Base-by-base conservation (phyloP, 768 basidiomycete species). In the Mycena venus region DNA sequence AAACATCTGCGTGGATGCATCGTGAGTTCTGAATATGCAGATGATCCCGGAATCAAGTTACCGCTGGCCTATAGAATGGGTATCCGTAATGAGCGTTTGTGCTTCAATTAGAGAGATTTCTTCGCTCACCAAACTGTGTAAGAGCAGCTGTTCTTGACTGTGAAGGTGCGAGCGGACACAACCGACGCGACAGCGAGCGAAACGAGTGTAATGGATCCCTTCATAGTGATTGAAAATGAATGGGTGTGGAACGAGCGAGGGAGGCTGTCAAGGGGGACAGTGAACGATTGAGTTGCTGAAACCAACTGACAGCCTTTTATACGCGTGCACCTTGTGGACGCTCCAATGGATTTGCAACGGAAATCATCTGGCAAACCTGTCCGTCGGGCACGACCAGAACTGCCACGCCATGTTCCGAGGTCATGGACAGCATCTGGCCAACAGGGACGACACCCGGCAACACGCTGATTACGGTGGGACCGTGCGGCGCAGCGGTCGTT, bases 121-220 rank as follows among this genome's bases (percentile, higher is more conserved):
- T 40, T 21, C 82, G 7, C 47, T 66, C 58, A 87, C 88, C 88
- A 89, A 62, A 89, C 77, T 1, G 88, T 89, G 78, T 85, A 89
- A 7, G 85, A 81, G 72, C 88, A 89, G 9, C 71, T 80, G 79
- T 89, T 89, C 67, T 82, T 80, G 14, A 84, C 84, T 0, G 82
- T 85, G 65, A 89, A 81, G 27, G 83, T 88, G 19, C 88, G 85
- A 21, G 3, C 74, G 6, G 80, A 76, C 12, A 73, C 81, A 23
- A 81, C 72, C 42, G 77, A 77, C 17, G 78, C 75, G n/a, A 51
- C 29, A n/a, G 76, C 31, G 17, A 70, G 38, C 23, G 79, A 70
- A 12, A 75, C 23, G 58, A 72, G 56, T 21, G 64, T 34, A 21
- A 66, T 23, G 56, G 55, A 66, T 47, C 44, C 47, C 44, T 47